Conservation (phyloP, 768 basidiomycete genomes). For the Pisolithus albus region DNA sequence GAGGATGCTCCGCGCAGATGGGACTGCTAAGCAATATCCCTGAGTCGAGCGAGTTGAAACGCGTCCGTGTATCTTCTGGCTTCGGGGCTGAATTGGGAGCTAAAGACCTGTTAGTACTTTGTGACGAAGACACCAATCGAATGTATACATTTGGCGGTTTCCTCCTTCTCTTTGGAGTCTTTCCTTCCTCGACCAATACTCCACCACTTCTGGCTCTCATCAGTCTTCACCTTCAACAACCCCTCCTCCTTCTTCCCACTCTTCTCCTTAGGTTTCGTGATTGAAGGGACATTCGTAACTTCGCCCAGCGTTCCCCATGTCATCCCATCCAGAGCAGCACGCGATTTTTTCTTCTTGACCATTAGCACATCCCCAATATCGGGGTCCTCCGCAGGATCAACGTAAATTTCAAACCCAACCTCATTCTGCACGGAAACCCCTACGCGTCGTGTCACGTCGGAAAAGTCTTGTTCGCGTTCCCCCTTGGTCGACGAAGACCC, state of each 20-base stretch:
- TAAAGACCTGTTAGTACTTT: constrained; percentile 16
- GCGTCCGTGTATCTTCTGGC: constrained; percentile 33
- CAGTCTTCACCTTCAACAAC: constrained; percentile 34
- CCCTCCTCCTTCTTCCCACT: constrained; percentile 33
- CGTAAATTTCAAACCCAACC: constrained; percentile 50
- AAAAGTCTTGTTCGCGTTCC: constrained; percentile 41
- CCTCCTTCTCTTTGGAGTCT: constrained; percentile 60
- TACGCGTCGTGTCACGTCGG: constrained; percentile 53
- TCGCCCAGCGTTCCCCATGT: constrained; percentile 54
- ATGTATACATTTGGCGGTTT: constrained; percentile 29
- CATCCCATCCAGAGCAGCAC: constrained; percentile 50
- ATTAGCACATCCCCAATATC: constrained; percentile 65
- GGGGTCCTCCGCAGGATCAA: constrained; percentile 58
- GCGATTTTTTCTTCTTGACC: constrained; percentile 71
- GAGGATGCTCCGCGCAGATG: constrained; percentile 9
- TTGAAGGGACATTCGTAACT: constrained; percentile 48
- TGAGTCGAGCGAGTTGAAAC: constrained; percentile 61
- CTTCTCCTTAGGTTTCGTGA: constrained; percentile 21
- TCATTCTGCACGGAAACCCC: constrained; percentile 14
- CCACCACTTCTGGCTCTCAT: constrained; percentile 71
- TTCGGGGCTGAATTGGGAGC: constrained; percentile 40
- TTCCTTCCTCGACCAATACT: constrained; percentile 69
- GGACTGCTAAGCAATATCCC: constrained; percentile 29
- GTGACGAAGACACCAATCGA: not conserved
- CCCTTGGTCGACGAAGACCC: constrained; percentile 20